These are phyloP conservation scores for Blastocystis sp. DNA, from an alignment of 352 stramenopile genomes.

Conservation along the genomic window DNA sequence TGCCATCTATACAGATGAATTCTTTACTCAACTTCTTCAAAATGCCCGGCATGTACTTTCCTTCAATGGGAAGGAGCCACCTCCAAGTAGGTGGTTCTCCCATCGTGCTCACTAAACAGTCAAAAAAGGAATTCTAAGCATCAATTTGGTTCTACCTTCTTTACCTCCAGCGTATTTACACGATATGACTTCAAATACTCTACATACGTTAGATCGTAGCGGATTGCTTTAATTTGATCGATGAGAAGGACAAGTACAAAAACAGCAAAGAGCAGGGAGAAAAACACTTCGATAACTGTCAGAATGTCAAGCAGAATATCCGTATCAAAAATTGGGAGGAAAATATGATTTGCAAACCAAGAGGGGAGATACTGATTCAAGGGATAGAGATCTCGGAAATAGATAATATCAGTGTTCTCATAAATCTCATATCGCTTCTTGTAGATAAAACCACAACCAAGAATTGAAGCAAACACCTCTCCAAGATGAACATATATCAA, in stretches of 20 bases:
- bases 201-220: conserved; percentile 57
- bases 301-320: neutral
- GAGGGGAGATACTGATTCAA: neutral
- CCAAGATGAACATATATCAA: conserved; percentile 58
- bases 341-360: neutral
- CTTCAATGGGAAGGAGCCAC: conserved; percentile 18
- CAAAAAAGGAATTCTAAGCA: conserved; percentile 33
- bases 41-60: neutral
- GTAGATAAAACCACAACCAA: conserved; percentile 9
- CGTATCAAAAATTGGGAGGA: neutral
- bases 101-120: conserved; percentile 54
- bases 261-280: conserved; percentile 1
- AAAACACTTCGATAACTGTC: neutral
- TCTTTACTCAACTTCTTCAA: conserved; percentile 48
- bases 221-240: conserved; percentile 40
- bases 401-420: neutral
- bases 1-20: neutral
- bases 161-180: conserved; percentile 20
- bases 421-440: neutral
- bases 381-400: neutral
- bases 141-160: neutral
- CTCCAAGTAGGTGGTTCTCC: neutral
- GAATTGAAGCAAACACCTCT: conserved; percentile 27
- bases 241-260: conserved; percentile 3
- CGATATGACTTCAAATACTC: conserved; percentile 53